These are phyloP conservation scores for Coprinellus micaceus DNA, from an alignment of 768 basidiomycete genomes.

Conservation along the genomic window DNA sequence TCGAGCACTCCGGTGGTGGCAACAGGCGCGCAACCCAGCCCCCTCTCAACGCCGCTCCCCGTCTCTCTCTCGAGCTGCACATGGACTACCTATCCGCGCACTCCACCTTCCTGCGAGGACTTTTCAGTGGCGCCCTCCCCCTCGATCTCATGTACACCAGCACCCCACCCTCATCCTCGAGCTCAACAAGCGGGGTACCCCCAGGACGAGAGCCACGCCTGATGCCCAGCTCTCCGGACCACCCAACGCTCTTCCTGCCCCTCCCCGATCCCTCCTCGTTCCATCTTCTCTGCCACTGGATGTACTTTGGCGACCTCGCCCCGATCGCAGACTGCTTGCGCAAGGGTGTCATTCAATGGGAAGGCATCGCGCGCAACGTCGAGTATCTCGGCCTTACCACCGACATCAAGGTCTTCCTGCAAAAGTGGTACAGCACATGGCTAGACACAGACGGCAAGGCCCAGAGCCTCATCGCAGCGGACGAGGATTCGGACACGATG, in stretches of 20 bases:
- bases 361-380: slow-evolving; percentile 83
- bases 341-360: slow-evolving; percentile 69
- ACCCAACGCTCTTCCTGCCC: slow-evolving; percentile 70
- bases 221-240: slow-evolving; percentile 60
- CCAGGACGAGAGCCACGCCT: slow-evolving; percentile 59
- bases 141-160: slow-evolving; percentile 51
- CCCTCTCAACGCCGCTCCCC: slow-evolving; percentile 45
- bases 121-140: slow-evolving; percentile 66
- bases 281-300: slow-evolving; percentile 71
- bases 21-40: slow-evolving; percentile 50
- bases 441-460: slow-evolving; percentile 35
- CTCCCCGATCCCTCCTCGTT: slow-evolving; percentile 73
- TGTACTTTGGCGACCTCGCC: slow-evolving; percentile 72
- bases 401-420: slow-evolving; percentile 74
- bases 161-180: slow-evolving; percentile 23
- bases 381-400: slow-evolving; percentile 79
- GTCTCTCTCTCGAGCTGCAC: slow-evolving; percentile 71
- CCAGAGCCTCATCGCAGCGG: slow-evolving; percentile 20
- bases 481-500: slow-evolving; percentile 30
- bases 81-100: slow-evolving; percentile 80
- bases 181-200: slow-evolving; percentile 37
- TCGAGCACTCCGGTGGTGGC: slow-evolving; percentile 41
- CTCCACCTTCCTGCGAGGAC: slow-evolving; percentile 65
- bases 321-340: slow-evolving; percentile 68
- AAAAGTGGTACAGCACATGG: slow-evolving; percentile 72